Evolutionary conservation across 2,329 filamentous ascomycete species (phyloP).

Genomic region (Apiospora hydei): DNA sequence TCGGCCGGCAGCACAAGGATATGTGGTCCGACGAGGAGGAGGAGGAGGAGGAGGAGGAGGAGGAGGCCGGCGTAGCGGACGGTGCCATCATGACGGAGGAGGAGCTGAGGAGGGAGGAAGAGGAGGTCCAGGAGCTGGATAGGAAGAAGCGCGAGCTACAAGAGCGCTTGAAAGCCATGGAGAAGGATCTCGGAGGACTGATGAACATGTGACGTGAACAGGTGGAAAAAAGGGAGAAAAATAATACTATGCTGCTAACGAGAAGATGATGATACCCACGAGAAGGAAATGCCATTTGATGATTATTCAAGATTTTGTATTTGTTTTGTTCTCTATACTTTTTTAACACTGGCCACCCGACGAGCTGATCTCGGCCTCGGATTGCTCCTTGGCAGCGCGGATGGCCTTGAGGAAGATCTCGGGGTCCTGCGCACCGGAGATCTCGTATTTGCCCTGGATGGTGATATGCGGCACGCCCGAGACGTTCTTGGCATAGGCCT

Average conservation of each 20-base stretch:
- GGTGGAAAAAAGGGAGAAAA: not conserved
- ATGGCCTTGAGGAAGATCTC: conserved; percentile 68
- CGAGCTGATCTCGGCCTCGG: conserved; percentile 22
- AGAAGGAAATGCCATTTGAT: conserved; percentile 7
- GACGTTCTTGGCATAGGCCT: conserved; percentile 55
- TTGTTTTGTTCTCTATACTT: not conserved
- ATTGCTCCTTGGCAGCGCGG: conserved; percentile 51
- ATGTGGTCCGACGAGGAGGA: conserved; percentile 64
- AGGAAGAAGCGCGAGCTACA: conserved; percentile 64
- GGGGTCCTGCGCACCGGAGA: conserved; percentile 72
- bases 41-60: conserved; percentile 55
- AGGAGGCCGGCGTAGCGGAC: conserved; percentile 35
- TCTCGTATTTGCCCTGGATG: conserved; percentile 66
- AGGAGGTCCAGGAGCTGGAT: conserved; percentile 66
- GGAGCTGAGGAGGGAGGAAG: conserved; percentile 73
- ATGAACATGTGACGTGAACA: conserved; percentile 59
- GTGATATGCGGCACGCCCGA: conserved; percentile 73
- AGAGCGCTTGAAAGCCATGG: conserved; percentile 58
- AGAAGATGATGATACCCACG: conserved; percentile 19
- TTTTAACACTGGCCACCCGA: conserved; percentile 19
- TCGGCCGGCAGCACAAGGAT: conserved; percentile 76
- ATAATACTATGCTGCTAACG: not conserved
- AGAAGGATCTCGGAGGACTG: conserved; percentile 62
- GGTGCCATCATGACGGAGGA: conserved; percentile 67
- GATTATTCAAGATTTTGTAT: not conserved